Percentiles rank a stretch among this genome's conserved stretches.
phyloP scores from a whole-genome alignment of 495 filamentous ascomycete genomes.

The Podospora pseudoanserina region DNA sequence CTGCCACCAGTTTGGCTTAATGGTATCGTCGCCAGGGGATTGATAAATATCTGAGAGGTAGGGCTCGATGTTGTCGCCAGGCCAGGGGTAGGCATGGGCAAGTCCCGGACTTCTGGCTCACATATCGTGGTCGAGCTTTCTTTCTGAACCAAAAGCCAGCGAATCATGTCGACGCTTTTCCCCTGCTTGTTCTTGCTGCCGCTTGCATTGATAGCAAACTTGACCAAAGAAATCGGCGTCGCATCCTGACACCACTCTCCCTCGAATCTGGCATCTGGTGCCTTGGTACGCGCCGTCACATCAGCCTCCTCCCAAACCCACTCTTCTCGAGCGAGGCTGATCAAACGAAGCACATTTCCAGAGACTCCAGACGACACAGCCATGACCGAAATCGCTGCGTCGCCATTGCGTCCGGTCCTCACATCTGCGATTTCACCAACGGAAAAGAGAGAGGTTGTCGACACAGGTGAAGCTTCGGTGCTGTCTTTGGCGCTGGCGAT shows the following conservation, averaged over 20 bases:
- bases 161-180: constrained; percentile 43
- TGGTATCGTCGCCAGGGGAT: constrained; percentile 56
- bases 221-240: constrained; percentile 62
- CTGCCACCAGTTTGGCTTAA: constrained; percentile 52
- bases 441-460: constrained; percentile 29
- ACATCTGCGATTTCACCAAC: constrained; percentile 39
- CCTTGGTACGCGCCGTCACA: constrained; percentile 35
- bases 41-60: constrained; percentile 50
- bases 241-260: constrained; percentile 55
- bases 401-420: constrained; percentile 16
- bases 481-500: constrained; percentile 12
- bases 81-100: constrained; percentile 12
- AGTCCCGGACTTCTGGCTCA: constrained; percentile 48
- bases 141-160: constrained; percentile 64
- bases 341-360: constrained; percentile 47
- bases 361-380: constrained; percentile 49
- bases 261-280: constrained; percentile 26
- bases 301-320: constrained; percentile 46
- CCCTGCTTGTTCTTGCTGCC: neutral
- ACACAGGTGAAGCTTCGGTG: neutral
- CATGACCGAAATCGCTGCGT: constrained; percentile 34
- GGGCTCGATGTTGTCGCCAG: neutral
- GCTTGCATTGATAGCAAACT: constrained; percentile 51
- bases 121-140: constrained; percentile 54
- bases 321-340: constrained; percentile 32